Evolutionary conservation across 306 rosid species (phyloP), one percentile per base, ranked within the genome.

Genomic region (Casuarina cunninghamiana): DNA sequence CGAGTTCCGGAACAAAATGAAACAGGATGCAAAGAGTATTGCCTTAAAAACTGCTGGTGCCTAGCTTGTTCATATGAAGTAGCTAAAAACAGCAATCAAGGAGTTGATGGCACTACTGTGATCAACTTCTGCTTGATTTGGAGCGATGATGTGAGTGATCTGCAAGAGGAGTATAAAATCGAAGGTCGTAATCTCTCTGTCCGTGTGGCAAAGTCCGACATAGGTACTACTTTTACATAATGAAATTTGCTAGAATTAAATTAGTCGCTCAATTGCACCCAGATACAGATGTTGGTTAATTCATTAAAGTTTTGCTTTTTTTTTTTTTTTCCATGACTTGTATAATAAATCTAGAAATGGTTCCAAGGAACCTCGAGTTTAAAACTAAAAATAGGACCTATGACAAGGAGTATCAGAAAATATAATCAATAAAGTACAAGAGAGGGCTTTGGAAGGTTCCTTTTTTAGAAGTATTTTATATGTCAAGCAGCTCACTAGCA

Each of bases 61-160:
- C 70, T 50, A 45, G 91, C 89, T 46, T 88, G 81, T 77, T 72
- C 90, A 5, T 83, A 77, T 86, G 0, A 2, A 5, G 10, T 1
- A 11, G 35, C 32, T 19, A 10, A 55, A 55, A 19, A 55, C 62
- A 55, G 62, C 13, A 19, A 0, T 2, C 11, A 2, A 55, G 8
- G 62, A 55, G 37, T 9, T 55, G 62, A 17, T 13, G 16, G 7
- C 8, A 44, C 2, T n/a, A 2, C 3, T 17, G 49, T 3, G 67
- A 0, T 6, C 0, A 4, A 2, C 0, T 0, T 1, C 5, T 90
- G 87, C 66, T 0, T 6, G 42, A 76, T 72, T 50, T 88, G 94
- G 94, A 42, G 2, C 1, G 0, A 0, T 1, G 37, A 44, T 13
- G 75, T 84, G 17, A 38, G 10, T 2, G 71, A 62, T 55, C 72